Base-by-base conservation (phyloP, 1,139 yeast genomes). In the Pichia sp. region DNA sequence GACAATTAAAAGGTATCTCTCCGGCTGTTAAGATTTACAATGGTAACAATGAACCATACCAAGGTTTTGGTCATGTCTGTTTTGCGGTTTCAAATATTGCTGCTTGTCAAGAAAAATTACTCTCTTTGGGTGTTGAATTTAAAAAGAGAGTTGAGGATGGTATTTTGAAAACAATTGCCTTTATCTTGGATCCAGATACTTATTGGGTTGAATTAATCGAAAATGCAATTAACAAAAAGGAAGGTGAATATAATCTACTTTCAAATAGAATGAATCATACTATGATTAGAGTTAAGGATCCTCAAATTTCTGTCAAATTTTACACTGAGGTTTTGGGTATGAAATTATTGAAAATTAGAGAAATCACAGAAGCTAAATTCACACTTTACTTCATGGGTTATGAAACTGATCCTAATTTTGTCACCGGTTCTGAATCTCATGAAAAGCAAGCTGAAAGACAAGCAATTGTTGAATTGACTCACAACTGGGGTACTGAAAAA, bases 1-100 rank as follows among this genome's bases (percentile, higher is more conserved):
- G 90, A 52, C 94, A 88, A 67, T 79, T 84, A 63, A 95, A 85
- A 61, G 66, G 67, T 44, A 71, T 76, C 7, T 61, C 67, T 11
- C 86, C 73, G 66, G 25, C 43, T 32, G 43, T 40, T 1, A 73
- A 70, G 53, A 67, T 83, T 48, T 85, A 80, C 69, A 85, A 83
- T 59, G 98, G 98, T 52, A 92, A 92, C 64, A 80, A 75, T 15
- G 84, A 81, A 46, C 92, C 95, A 40, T 72, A 80, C 66, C 79
- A 92, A 57, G 98, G 98, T 0, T 92, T 89, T 63, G 98, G 98
- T 22, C 98, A 92, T 68, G 80, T 89, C 52, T 87, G 96, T 68
- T 70, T 90, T 57, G 74, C 95, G 1, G 96, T 90, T 18, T 88
- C 88, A 60, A 83, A 90, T 68, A 77, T 92, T 55, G 79, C 69